Evolutionary conservation across 2,329 filamentous ascomycete species (phyloP).

Genomic region (Simplicillium aogashimaense): DNA sequence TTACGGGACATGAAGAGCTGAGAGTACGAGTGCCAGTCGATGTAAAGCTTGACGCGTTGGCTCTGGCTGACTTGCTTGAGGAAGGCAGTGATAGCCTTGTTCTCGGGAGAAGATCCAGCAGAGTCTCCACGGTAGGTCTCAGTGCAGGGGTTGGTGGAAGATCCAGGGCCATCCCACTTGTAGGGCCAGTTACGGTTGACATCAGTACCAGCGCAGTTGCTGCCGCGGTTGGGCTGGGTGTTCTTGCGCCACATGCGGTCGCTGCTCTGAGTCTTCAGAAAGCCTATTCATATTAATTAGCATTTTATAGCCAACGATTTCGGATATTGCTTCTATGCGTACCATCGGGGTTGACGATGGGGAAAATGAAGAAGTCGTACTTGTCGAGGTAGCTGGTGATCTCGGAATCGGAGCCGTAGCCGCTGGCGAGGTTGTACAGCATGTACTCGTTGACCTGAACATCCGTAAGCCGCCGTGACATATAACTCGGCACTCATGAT

Average conservation of each 20-base stretch:
- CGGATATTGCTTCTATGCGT: conserved; percentile 4
- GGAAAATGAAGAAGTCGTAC: conserved; percentile 58
- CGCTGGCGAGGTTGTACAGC: conserved; percentile 35
- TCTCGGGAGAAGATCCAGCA: conserved; percentile 40
- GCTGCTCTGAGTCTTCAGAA: conserved; percentile 45
- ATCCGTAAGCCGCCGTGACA: not conserved
- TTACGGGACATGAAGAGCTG: conserved; percentile 51
- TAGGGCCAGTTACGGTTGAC: conserved; percentile 53
- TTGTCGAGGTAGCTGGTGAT: conserved; percentile 40
- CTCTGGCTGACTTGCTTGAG: conserved; percentile 18
- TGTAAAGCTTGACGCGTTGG: conserved; percentile 48
- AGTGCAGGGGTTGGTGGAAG: conserved; percentile 39
- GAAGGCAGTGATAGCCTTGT: conserved; percentile 31
- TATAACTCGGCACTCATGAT: too few relatives aligned
- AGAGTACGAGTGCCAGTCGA: conserved; percentile 56
- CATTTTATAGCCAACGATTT: not conserved
- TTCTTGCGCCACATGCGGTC: conserved; percentile 56
- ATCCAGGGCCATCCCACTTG: conserved; percentile 38
- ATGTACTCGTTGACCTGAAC: conserved; percentile 38
- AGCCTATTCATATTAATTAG: conserved; percentile 26
- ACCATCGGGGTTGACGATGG: conserved; percentile 53
- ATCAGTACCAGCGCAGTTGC: conserved; percentile 40
- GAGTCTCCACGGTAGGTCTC: conserved; percentile 35
- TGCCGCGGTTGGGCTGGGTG: conserved; percentile 28
- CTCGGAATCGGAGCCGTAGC: conserved; percentile 28